These are phyloP conservation scores for Vanrija pseudolonga DNA, from an alignment of 1,284 basidiomycete genomes.

Conservation along the genomic window DNA sequence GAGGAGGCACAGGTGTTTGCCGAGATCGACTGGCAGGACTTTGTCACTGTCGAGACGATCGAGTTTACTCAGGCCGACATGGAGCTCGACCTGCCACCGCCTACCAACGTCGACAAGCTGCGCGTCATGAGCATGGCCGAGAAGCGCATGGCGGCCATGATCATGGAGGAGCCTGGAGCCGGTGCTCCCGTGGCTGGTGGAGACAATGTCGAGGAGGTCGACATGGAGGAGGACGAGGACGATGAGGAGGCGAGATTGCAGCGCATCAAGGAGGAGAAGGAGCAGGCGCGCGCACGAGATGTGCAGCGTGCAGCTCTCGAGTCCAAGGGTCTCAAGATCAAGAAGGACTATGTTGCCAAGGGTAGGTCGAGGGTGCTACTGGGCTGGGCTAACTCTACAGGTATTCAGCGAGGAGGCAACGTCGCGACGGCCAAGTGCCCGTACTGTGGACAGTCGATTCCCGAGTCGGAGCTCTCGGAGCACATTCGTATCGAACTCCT, in stretches of 20 bases:
- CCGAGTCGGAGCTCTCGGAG: conserved; percentile 90
- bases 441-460: conserved; percentile 90
- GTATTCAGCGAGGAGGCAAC: conserved; percentile 58
- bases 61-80: conserved; percentile 94
- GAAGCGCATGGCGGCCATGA: conserved; percentile 96
- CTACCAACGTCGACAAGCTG: conserved; percentile 90
- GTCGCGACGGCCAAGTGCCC: conserved; percentile 78
- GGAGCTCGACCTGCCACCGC: conserved; percentile 85
- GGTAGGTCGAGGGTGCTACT: conserved; percentile 59
- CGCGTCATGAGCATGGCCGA: conserved; percentile 95
- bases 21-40: conserved; percentile 99
- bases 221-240: conserved; percentile 58
- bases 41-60: conserved; percentile 96
- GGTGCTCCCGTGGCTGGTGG: conserved; percentile 58
- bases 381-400: conserved; percentile 50
- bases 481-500: conserved; percentile 98
- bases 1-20: conserved; percentile 67
- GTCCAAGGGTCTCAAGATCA: conserved; percentile 87
- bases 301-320: conserved; percentile 73
- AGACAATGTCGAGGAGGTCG: conserved; percentile 54
- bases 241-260: conserved; percentile 62
- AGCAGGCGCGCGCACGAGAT: conserved; percentile 65
- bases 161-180: conserved; percentile 87
- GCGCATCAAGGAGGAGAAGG: conserved; percentile 69
- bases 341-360: conserved; percentile 93